Evolutionary conservation across 208 protist species (phyloP).

Genomic region (Borovskyia barvae): DNA sequence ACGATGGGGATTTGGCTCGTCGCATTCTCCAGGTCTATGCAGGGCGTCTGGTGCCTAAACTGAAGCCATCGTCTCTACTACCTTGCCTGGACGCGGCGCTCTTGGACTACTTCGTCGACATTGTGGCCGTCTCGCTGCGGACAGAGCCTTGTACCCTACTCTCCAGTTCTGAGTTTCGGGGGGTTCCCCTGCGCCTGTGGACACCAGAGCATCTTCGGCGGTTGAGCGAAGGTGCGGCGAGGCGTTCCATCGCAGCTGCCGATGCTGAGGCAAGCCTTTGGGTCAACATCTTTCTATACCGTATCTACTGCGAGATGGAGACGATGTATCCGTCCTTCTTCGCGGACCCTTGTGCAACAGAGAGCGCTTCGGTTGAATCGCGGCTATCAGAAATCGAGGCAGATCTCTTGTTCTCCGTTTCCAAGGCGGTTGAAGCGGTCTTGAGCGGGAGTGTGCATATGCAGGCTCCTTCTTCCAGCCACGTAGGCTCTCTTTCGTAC

Average conservation of each 20-base stretch:
- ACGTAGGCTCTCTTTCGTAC: neutral
- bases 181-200: slow-evolving; percentile 9
- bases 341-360: no score
- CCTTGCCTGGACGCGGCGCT: slow-evolving; percentile 39
- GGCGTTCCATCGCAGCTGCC: neutral
- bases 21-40: slow-evolving; percentile 58
- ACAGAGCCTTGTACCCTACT: slow-evolving; percentile 3
- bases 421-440: neutral
- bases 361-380: neutral
- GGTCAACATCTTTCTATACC: slow-evolving; percentile 21
- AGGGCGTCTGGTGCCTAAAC: slow-evolving; percentile 32
- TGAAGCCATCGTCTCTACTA: slow-evolving; percentile 51
- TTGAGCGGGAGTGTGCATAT: neutral
- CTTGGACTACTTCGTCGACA: slow-evolving; percentile 63
- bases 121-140: slow-evolving; percentile 22
- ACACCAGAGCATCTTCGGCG: slow-evolving; percentile 1
- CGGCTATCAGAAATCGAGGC: neutral
- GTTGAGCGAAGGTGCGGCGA: slow-evolving; percentile 1
- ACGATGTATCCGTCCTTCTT: no score
- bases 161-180: slow-evolving; percentile 14
- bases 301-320: slow-evolving; percentile 1
- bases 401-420: neutral
- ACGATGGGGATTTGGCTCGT: slow-evolving; percentile 46
- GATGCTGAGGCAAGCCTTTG: slow-evolving; percentile 18
- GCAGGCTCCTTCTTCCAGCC: neutral